Evolutionary conservation across 192 early-diverging fungal genomes (phyloP), one percentile per base, ranked within the genome.

Genomic region (Mortierella alpina): DNA sequence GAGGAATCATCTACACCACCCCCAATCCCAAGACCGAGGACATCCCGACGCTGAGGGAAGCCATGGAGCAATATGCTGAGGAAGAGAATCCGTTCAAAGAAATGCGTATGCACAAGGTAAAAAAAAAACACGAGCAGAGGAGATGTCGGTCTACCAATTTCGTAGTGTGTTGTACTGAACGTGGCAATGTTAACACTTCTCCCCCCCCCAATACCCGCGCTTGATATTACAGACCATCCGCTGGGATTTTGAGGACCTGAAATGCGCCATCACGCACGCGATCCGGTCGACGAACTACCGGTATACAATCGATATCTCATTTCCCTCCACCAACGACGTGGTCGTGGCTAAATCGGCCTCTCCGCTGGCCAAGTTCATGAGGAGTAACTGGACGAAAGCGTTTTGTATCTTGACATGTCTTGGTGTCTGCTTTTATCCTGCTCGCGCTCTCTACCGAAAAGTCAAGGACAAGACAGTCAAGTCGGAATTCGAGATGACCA

Each of bases 1-100:
- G 66, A 46, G 84, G 84, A 22, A 55, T 51, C 1, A 56, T 82
- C 31, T 58, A 58, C 46, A 72, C 68, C 1, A 52, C 72, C 1
- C 58, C 71, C 1, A 63, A 77, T 20, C 67, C 69, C 39, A 73
- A 82, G 57, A 71, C 65, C 10, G 48, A 72, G 13, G 18, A 31
- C 56, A 52, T 47, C 2, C 51, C 48, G 6, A 67, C 80, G 1
- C n/a, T 85, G 12, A 47, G 60, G 51, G 63, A 82, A 55, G 63
- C 69, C n/a, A 54, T 85, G 45, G 73, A 73, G 6, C 70, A 85
- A 49, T 79, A 66, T 50, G 64, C 82, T 9, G 60, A 75, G 39
- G 62, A 85, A 31, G 65, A 83, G 31, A 85, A 80, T 22, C n/a
- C 40, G 12, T 75, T 83, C 62, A 85, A 85, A 59, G 81, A 82